Evolutionary conservation across 768 basidiomycete genomes (phyloP), one percentile per base, ranked within the genome.

Genomic region (Lactarius evosmus): DNA sequence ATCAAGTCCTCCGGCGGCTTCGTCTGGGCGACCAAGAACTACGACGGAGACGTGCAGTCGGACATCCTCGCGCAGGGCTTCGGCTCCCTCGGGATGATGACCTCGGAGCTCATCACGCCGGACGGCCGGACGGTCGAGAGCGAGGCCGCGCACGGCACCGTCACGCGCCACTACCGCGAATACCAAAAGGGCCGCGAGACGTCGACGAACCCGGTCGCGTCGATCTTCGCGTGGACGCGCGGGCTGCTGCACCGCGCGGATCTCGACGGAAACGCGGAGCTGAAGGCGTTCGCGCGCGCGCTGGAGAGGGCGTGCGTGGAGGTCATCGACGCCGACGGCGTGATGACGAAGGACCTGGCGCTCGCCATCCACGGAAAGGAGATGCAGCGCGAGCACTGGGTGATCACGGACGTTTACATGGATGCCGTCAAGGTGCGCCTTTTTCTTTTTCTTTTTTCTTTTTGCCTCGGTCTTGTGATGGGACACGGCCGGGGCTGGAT

Each of bases 21-120:
- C 72, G 81, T 85, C 38, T 85, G 85, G 85, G 85, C 85, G 9
- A 83, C 84, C 74, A 87, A 87, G 79, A 85, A 85, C 76, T 80
- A 80, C 75, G 79, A 80, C 69, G 75, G 75, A 25, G 75, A 76
- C 66, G 86, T 89, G 56, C 88, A 95, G 79, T 88, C 85, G 67
- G 95, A 98, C 73, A 94, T 97, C 71, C 88, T 98, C 65, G 96
- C 96, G 0, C 97, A 98, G 78, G 97, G 97, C 63, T 99, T 97
- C 74, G 97, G 97, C 62, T 87, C 84, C 52, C 79, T 99, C 51
- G 97, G 97, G 27, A 96, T 99, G 93, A 99, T 99, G 97, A 97
- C 94, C 22, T 88, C 85, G 46, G 95, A 98, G 74, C 82, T 97
- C 61, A 85, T 97, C 74, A 97, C 96, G 2, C 96, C 97, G 36